Percentiles rank a stretch among this genome's conserved stretches.
Evolutionary conservation across 371 early-diverging fungal genomes (phyloP).

Genomic region (Entomophthora muscae): DNA sequence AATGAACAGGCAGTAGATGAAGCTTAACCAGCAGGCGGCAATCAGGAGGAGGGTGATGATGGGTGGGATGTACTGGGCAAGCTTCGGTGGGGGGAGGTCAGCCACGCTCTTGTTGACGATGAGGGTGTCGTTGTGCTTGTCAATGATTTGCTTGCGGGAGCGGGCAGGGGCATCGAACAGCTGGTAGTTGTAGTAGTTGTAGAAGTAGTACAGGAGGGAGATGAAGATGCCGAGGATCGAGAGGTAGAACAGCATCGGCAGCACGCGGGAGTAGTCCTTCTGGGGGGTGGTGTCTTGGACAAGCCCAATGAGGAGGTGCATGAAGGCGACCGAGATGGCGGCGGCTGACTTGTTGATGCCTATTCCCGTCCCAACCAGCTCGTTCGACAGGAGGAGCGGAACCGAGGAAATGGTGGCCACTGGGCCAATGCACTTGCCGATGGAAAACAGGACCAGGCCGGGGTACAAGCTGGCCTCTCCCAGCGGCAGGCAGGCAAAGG

Average conservation of each 20-base stretch:
- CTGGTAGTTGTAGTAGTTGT: background rate
- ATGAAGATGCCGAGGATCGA: background rate
- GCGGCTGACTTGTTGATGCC: slow-evolving; percentile 21
- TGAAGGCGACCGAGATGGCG: background rate
- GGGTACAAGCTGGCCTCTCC: slow-evolving; percentile 28
- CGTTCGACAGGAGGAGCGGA: slow-evolving; percentile 32
- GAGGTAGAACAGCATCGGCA: background rate
- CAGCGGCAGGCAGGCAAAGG: slow-evolving; percentile 28
- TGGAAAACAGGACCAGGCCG: slow-evolving; percentile 38
- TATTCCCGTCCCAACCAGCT: slow-evolving; percentile 44
- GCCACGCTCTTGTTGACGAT: too few species aligned
- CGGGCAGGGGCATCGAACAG: too few species aligned
- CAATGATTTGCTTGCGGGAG: too few species aligned
- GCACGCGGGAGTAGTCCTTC: background rate
- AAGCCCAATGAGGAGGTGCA: background rate
- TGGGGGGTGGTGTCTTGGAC: background rate
- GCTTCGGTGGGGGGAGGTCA: too few species aligned
- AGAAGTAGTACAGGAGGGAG: background rate
- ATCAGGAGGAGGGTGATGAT: too few species aligned
- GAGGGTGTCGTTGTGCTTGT: too few species aligned
- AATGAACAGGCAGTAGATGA: too few species aligned
- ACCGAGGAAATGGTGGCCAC: slow-evolving; percentile 43
- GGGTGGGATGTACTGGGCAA: too few species aligned
- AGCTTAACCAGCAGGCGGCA: too few species aligned
- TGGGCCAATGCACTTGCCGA: slow-evolving; percentile 43